Evolutionary conservation across 164 flowering plant species (phyloP), one percentile per base, ranked within the genome.

Genomic region (Stephania yunnanensis): DNA sequence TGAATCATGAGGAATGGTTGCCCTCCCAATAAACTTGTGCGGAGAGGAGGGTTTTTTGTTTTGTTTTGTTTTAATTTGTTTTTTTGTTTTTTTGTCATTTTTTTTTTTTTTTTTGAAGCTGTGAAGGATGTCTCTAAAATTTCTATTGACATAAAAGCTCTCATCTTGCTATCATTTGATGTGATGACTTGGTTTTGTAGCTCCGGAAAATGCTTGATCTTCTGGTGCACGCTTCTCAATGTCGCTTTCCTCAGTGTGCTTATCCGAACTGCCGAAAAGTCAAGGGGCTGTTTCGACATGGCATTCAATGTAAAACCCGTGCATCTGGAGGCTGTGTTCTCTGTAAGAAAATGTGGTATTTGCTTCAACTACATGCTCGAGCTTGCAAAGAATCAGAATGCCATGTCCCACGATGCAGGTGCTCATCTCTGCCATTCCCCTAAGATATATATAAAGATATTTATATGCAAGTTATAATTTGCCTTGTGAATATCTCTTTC

Each of bases 271-370:
- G 99, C 76, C 93, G 98, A 17, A 94, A 92, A 81, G 98, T 96
- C 70, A 96, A 94, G 82, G 99, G 94, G 22, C 95, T 96, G 71
- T 96, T 96, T 87, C 97, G 97, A 68, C 99, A 96, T 83, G 98
- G 98, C 10, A 88, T 89, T 36, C 86, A 82, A 45, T 96, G 99
- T 87, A 89, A 76, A 83, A 77, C 50, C 9, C 98, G 99, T 77
- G 97, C 95, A 46, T 89, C 97, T 75, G 93, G 95, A 30, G 99
- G 99, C 36, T 96, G 99, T 84, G 83, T 84, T 70, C 88, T 94
- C 31, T 96, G 99, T 73, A 96, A 92, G 88, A 94, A 88, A 79
- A 96, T 96, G 99, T 96, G 99, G 99, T 87, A 94, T 84, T 89
- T 96, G 46, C 93, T 96, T 68, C 97, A 94, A 83, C 91, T 96